Evolutionary conservation across 1,284 basidiomycete species (phyloP), one percentile per base, ranked within the genome.

Genomic region (Marasmius oreades): DNA sequence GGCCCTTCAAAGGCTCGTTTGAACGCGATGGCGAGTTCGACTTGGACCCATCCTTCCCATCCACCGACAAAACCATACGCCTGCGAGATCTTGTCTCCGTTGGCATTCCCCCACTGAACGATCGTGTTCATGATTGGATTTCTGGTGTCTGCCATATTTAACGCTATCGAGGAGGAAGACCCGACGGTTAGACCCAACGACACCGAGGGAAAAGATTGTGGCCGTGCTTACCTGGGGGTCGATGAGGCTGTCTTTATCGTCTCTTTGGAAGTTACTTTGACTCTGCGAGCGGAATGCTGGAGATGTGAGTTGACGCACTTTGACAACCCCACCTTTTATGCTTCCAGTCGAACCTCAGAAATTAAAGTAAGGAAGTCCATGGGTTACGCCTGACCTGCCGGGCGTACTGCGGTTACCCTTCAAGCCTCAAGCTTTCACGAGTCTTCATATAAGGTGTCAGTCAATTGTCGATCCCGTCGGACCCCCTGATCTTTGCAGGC

Each of bases 1-100:
- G 10, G 14, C 7, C 16, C 14, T 3, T 33, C 12, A 0, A 47
- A 55, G 14, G 31, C 18, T 36, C 24, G 42, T 37, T 55, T 46
- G 26, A 55, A 16, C 20, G 18, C 24, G 20, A 55, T 14, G 24
- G 53, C 53, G 44, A 55, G 53, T 44, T 55, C 53, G n/a, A 55
- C 53, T 47, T 55, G 53, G 34, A 33, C 20, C 53, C 53, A 55
- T 47, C 53, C 53, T 36, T 55, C 53, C 53, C 53, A 55, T 23
- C 53, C 53, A 23, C 53, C 53, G 14, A 36, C 18, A 10, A 47
- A 23, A 3, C 24, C 22, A 22, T 55, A 55, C 23, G 53, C 53
- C 18, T 33, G 28, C 26, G 46, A 26, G 16, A 55, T 20, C 28
- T 55, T 55, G 2, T 2, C 14, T 6, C 42, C 44, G 36, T 55